These are phyloP conservation scores for Jackrogersella multiformis DNA, from an alignment of 495 filamentous ascomycete genomes.

Conservation along the genomic window DNA sequence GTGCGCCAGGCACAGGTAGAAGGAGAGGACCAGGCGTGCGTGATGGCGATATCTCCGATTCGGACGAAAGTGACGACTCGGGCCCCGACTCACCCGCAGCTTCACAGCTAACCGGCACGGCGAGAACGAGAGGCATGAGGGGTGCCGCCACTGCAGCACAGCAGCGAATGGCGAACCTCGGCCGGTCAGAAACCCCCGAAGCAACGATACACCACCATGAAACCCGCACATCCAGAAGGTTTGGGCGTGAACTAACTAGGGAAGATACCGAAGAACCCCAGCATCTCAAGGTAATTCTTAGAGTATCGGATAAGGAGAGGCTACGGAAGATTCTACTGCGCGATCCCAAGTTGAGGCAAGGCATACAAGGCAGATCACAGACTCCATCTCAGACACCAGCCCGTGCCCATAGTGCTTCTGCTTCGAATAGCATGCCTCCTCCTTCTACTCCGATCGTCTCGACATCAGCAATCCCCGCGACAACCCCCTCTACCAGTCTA, in stretches of 20 bases:
- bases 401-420: slow-evolving; percentile 62
- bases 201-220: slow-evolving; percentile 73
- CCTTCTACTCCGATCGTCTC: slow-evolving; percentile 57
- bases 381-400: slow-evolving; percentile 61
- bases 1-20: slow-evolving; percentile 62
- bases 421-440: slow-evolving; percentile 67
- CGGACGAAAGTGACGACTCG: slow-evolving; percentile 87
- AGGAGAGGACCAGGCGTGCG: slow-evolving; percentile 65
- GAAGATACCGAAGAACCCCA: slow-evolving; percentile 78
- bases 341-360: slow-evolving; percentile 51
- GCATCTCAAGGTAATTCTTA: slow-evolving; percentile 76
- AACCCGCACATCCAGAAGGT: slow-evolving; percentile 70
- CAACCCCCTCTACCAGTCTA: slow-evolving; percentile 47
- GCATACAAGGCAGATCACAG: slow-evolving; percentile 51
- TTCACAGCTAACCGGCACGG: slow-evolving; percentile 76
- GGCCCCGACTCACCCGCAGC: slow-evolving; percentile 86
- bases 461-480: slow-evolving; percentile 46
- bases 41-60: slow-evolving; percentile 83
- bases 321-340: slow-evolving; percentile 66
- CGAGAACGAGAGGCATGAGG: slow-evolving; percentile 86
- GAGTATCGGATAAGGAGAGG: slow-evolving; percentile 67
- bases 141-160: slow-evolving; percentile 86
- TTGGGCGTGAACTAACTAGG: slow-evolving; percentile 63
- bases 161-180: slow-evolving; percentile 75
- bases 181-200: slow-evolving; percentile 91